Base-by-base conservation (phyloP, 1,284 basidiomycete species). In the Leccinum fallax region DNA sequence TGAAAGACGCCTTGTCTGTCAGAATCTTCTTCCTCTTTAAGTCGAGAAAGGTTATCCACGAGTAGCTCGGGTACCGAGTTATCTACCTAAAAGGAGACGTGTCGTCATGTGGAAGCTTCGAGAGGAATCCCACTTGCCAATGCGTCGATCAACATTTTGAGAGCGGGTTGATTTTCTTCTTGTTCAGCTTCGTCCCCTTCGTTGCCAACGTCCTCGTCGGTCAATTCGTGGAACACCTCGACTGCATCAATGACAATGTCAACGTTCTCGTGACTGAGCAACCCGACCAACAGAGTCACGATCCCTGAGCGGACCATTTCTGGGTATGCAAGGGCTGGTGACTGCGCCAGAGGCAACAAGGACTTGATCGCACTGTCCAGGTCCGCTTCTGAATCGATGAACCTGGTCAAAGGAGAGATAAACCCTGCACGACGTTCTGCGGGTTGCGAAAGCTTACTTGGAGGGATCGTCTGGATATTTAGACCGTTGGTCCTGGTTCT, bases 371-470 rank as follows among this genome's bases (percentile, higher is more conserved):
- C 86, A 57, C 83, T 81, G 70, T 99, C 94, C 8, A 99, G 84
- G 71, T 98, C 95, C 28, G 94, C 93, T 80, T 99, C 97, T 0
- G 97, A 99, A 70, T 98, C 95, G 71, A 99, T 97, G 80, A 99
- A 99, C 75, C 96, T 97, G 57, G 48, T 49, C 4, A 58, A 19
- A 16, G 8, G 16, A 24, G 60, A 38, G 56, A 53, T 58, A 21
- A 38, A 9, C 59, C 36, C 51, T 19, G 48, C 34, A 5, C 57
- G n/a, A 40, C 16, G 16, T 19, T 15, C 1, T 36, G 4, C 49
- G 56, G 7, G 19, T 40, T 34, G 11, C 6, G n/a, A 54, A 34
- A 16, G 54, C 61, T 51, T 55, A 95, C 95, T 92, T 97, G 53
- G 93, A 85, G 2, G 95, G 95, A 67, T 97, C 93, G 63, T 93